These are phyloP conservation scores for Geotrichum candidum DNA, from an alignment of 1,139 yeast species.

Conservation along the genomic window DNA sequence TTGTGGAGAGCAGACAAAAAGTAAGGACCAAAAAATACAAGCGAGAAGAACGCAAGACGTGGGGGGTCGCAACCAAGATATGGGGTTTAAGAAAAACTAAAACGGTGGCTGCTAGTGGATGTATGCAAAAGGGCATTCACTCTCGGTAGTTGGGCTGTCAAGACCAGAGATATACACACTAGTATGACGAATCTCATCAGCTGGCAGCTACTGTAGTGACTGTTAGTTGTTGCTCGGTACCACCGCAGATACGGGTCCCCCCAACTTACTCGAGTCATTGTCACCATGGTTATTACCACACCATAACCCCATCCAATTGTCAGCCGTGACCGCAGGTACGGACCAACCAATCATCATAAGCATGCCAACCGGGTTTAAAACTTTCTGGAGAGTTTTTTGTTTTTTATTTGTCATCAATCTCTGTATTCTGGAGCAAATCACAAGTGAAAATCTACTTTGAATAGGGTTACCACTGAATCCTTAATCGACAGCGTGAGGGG, in stretches of 20 bases:
- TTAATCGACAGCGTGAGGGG: too few relatives aligned
- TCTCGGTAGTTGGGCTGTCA: not conserved
- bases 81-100: not conserved
- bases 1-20: not conserved
- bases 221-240: not conserved
- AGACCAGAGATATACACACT: not conserved
- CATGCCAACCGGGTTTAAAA: too few relatives aligned
- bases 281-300: not conserved
- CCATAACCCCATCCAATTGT: too few relatives aligned
- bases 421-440: too few relatives aligned
- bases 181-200: not conserved
- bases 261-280: not conserved
- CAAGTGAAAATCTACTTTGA: too few relatives aligned
- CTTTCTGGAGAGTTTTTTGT: too few relatives aligned
- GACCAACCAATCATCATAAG: too few relatives aligned
- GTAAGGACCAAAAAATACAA: too few relatives aligned
- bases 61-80: not conserved
- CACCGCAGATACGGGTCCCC: not conserved
- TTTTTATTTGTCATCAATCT: too few relatives aligned
- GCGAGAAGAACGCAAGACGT: not conserved
- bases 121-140: not conserved
- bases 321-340: too few relatives aligned
- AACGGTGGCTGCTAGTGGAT: not conserved
- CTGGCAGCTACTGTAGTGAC: not conserved
- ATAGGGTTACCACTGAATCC: too few relatives aligned